Evolutionary conservation across 83 land plant species (phyloP), one percentile per base, ranked within the genome.

Genomic region (Picea mariana): DNA sequence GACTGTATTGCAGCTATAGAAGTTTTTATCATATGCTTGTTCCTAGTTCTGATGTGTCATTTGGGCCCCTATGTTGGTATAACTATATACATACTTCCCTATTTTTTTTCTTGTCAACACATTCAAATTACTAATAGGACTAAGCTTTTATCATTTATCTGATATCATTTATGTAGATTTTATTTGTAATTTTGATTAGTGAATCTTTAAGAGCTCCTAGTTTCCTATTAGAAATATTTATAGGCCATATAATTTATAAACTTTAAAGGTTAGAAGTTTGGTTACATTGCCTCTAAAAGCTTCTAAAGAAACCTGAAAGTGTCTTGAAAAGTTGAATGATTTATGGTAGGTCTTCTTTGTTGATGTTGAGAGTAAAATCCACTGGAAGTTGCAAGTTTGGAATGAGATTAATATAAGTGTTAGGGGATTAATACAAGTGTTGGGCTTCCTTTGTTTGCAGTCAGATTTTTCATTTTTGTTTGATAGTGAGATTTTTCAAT

Each of bases 1-100:
- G 34, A 31, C 34, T 31, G 1, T 31, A 31, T 31, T 31, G 1
- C 1, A 31, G 34, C 34, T 31, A 31, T 31, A 31, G 34, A 31
- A 31, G 1, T 31, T 31, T 31, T 1, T 31, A 31, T 31, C 34
- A 31, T 31, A 31, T 31, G 34, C 1, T 0, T 31, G 47, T 96
- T 98, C 87, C 87, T 91, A 61, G 68, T 93, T 71, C 75, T 98
- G 69, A 60, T 91, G 91, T 58, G 94, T 96, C 34, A 98, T 98
- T n/a, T 98, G 99, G 99, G 98, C 99, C 67, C 65, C 64, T 78
- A 31, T 31, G 34, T 31, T 31, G 34, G 34, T 31, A 31, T 31
- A 31, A 31, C 34, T 31, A 31, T 31, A 31, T 31, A 31, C 1
- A 1, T 31, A 31, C 34, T 31, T 31, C 34, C 34, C 34, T 31